These are phyloP conservation scores for Wakefieldia striispora DNA, from an alignment of 768 basidiomycete genomes.

Conservation along the genomic window DNA sequence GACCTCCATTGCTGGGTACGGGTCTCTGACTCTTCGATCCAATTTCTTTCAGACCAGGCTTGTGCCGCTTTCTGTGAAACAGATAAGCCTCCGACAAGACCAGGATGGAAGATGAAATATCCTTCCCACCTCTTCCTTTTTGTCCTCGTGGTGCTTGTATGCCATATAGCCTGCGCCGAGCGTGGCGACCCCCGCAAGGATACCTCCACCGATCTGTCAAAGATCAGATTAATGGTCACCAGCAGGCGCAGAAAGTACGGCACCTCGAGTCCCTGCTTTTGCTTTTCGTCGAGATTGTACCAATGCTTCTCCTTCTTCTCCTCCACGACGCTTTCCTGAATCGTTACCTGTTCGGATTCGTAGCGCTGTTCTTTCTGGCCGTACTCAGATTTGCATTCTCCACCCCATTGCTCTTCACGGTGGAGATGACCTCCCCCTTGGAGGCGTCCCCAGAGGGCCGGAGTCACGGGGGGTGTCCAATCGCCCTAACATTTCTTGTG, in stretches of 20 bases:
- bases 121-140: constrained; percentile 49
- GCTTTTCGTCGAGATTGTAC: constrained; percentile 52
- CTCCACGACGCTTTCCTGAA: constrained; percentile 21
- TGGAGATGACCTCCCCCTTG: constrained; percentile 30
- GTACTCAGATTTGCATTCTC: constrained; percentile 13
- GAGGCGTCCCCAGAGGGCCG: constrained; percentile 66
- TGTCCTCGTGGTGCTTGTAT: constrained; percentile 56
- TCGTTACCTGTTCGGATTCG: constrained; percentile 20
- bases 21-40: constrained; percentile 55
- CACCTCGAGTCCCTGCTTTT: constrained; percentile 57
- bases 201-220: constrained; percentile 60
- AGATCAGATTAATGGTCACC: constrained; percentile 4
- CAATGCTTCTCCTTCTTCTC: constrained; percentile 55
- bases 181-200: constrained; percentile 52
- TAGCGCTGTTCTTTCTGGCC: constrained; percentile 22
- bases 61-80: constrained; percentile 45
- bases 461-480: constrained; percentile 62
- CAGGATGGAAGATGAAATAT: background rate
- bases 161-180: constrained; percentile 51
- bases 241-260: constrained; percentile 19
- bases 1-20: constrained; percentile 50
- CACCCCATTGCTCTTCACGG: constrained; percentile 17
- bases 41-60: constrained; percentile 48
- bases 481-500: constrained; percentile 43
- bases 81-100: background rate